phyloP scores from a whole-genome alignment of 345 rosid species.

The Clarkia xantiana region DNA sequence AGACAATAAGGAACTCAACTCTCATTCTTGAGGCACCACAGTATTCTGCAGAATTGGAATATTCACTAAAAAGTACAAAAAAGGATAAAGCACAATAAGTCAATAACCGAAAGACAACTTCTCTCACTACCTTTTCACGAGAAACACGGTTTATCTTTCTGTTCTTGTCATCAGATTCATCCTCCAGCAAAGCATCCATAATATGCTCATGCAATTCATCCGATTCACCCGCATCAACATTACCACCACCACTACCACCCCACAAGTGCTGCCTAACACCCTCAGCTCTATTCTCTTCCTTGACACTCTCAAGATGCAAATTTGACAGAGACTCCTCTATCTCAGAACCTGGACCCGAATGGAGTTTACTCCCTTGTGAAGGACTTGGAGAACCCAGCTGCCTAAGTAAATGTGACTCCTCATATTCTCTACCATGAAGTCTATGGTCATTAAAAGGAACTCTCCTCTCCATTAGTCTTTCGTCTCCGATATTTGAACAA shows the following conservation, averaged over 20 bases:
- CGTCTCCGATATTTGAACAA: conserved; percentile 9
- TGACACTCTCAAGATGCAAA: conserved; percentile 17
- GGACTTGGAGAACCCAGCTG: conserved; percentile 33
- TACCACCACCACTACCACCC: neutral
- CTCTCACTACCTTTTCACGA: neutral
- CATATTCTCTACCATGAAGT: conserved; percentile 12
- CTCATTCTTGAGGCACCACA: too few relatives aligned
- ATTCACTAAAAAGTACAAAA: too few relatives aligned
- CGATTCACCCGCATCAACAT: too few relatives aligned
- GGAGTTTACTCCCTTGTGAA: conserved; percentile 12
- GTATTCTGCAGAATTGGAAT: too few relatives aligned
- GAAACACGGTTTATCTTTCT: too few relatives aligned
- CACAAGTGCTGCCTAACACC: neutral
- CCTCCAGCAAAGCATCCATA: too few relatives aligned
- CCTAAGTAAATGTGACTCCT: conserved; percentile 18
- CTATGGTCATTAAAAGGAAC: conserved; percentile 19
- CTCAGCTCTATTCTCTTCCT: conserved; percentile 16
- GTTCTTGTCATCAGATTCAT: too few relatives aligned
- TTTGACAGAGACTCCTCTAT: conserved; percentile 26
- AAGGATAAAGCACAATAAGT: too few relatives aligned
- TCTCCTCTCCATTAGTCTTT: conserved; percentile 10
- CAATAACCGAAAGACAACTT: too few relatives aligned
- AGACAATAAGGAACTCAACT: too few relatives aligned
- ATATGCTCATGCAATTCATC: too few relatives aligned
- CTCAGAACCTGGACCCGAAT: conserved; percentile 35